Conservation (phyloP, 345 rosid species). For the Gossypium australe region DNA sequence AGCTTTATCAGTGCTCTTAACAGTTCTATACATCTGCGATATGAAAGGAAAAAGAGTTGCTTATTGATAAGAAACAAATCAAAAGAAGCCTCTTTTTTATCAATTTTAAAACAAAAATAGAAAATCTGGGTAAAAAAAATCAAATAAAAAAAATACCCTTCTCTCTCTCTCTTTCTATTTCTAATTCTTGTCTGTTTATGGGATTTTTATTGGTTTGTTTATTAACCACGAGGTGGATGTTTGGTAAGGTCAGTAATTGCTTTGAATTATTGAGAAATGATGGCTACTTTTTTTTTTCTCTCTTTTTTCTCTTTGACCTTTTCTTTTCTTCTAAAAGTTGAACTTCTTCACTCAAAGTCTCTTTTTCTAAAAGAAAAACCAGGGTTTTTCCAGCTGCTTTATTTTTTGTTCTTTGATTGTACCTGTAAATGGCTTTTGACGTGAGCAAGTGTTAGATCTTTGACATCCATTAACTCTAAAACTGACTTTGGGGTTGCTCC, state of each 20-base stretch:
- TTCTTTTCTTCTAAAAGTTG: slow-evolving; percentile 24
- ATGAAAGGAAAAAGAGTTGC: slow-evolving; percentile 10
- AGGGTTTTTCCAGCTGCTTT: background rate
- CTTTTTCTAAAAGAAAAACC: background rate
- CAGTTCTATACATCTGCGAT: slow-evolving; percentile 58
- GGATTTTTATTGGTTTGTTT: slow-evolving; percentile 27
- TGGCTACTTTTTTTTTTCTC: slow-evolving; percentile 36
- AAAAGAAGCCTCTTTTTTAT: background rate
- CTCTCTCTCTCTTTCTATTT: slow-evolving; percentile 9
- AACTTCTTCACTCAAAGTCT: slow-evolving; percentile 21
- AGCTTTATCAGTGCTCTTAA: slow-evolving; percentile 52
- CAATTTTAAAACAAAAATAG: background rate
- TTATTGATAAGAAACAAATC: no score
- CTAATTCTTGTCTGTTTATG: no score
- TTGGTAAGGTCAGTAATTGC: slow-evolving; percentile 54
- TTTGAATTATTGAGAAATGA: slow-evolving; percentile 62
- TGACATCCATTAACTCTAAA: slow-evolving; percentile 73
- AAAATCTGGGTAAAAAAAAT: background rate
- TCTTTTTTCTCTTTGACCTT: slow-evolving; percentile 1
- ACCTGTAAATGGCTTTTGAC: slow-evolving; percentile 91
- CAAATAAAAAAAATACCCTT: slow-evolving; percentile 29
- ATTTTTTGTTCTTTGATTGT: slow-evolving; percentile 9
- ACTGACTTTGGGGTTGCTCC: slow-evolving; percentile 88
- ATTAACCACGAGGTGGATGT: slow-evolving; percentile 46
- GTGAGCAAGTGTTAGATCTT: slow-evolving; percentile 71